A percentile compares a stretch with the other conserved stretches of the same genome.
phyloP scores from a whole-genome alignment of 2,329 filamentous ascomycete genomes.

The Pyricularia sp. region DNA sequence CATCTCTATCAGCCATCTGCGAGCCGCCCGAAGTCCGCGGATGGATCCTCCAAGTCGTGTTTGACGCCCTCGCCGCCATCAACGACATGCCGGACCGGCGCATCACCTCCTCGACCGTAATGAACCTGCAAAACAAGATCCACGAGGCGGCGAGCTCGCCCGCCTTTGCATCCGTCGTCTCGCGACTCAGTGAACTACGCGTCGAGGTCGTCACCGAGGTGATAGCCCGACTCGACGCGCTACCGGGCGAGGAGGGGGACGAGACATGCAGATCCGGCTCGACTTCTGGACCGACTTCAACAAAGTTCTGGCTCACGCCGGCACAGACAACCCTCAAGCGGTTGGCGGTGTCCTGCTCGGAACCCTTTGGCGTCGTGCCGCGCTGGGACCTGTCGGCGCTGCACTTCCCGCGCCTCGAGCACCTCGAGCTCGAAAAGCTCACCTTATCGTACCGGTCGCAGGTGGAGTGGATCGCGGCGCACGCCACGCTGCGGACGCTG shows the following conservation, averaged over 20 bases:
- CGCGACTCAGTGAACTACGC: neutral
- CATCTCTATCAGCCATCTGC: neutral
- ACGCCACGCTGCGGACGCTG: neutral
- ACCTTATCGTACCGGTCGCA: neutral
- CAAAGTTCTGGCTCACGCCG: neutral
- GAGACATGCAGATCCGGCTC: neutral
- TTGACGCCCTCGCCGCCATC: no score
- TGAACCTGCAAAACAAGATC: neutral
- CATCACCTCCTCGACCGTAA: neutral
- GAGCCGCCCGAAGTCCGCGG: no score
- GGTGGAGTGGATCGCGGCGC: neutral
- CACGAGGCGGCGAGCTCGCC: neutral
- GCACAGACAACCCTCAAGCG: neutral
- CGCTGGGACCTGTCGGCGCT: neutral
- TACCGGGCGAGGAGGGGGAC: neutral
- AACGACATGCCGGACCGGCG: no score
- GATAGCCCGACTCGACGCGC: neutral
- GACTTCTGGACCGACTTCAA: neutral
- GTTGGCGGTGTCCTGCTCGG: neutral
- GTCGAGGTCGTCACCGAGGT: neutral
- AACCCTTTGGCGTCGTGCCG: neutral
- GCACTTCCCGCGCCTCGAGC: neutral
- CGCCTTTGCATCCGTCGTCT: neutral
- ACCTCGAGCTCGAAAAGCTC: neutral
- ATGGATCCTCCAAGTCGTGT: no score